Evolutionary conservation across 306 rosid species (phyloP).

Genomic region (Trichosanthes cucumerina): DNA sequence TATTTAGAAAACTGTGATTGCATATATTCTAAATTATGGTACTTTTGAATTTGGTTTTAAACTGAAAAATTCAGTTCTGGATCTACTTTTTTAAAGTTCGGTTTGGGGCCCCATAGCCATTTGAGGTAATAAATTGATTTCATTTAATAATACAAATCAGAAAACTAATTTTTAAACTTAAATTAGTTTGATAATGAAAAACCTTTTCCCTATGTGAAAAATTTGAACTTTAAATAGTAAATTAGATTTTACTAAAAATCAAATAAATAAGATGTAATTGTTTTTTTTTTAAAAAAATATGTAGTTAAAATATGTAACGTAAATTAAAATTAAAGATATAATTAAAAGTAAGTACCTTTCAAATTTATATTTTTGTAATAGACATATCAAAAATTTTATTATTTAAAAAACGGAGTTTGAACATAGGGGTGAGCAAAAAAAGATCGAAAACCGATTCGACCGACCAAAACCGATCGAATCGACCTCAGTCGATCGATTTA

Average conservation of each 20-base stretch:
- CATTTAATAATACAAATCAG: not conserved
- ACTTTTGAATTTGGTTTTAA: not conserved
- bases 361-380: no score
- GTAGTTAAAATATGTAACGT: not conserved
- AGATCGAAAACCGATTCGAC: no score
- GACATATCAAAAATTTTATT: not conserved
- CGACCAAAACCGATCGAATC: no score
- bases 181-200: no score
- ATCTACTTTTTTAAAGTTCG: not conserved
- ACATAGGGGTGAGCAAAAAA: no score
- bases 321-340: no score
- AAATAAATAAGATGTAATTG: not conserved
- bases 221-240: no score
- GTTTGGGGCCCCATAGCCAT: not conserved
- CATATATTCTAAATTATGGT: not conserved
- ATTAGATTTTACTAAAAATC: no score
- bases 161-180: no score
- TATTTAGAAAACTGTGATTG: not conserved
- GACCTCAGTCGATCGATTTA: no score
- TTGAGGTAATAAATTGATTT: not conserved
- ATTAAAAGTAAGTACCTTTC: no score
- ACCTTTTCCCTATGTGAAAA: not conserved
- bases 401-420: not conserved
- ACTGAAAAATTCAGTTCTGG: not conserved
- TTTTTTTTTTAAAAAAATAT: no score